phyloP scores from a whole-genome alignment of 352 stramenopile genomes.

The Phytopythium chamaehyphon region DNA sequence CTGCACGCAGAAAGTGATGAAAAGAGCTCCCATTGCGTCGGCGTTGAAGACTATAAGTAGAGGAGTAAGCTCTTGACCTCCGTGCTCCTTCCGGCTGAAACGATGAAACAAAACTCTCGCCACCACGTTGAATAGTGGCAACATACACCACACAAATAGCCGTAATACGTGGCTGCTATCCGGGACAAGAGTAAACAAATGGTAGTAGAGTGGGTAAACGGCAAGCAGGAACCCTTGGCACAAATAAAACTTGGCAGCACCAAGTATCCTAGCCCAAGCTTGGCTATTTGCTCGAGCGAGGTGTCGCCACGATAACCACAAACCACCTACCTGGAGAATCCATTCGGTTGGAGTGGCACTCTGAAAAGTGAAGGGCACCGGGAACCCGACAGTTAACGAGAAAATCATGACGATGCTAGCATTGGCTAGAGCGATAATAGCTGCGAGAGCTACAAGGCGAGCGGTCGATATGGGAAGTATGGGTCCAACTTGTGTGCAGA shows the following conservation, averaged over 20 bases:
- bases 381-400: too few species aligned
- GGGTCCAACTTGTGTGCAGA: too few species aligned
- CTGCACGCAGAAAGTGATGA: slow-evolving; percentile 27
- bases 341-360: too few species aligned
- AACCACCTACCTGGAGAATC: too few species aligned
- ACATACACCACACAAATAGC: slow-evolving; percentile 7
- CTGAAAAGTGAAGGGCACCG: too few species aligned
- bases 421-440: too few species aligned
- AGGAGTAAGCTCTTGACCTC: slow-evolving; percentile 10
- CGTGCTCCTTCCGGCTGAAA: slow-evolving; percentile 9
- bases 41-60: slow-evolving; percentile 26
- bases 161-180: slow-evolving; percentile 4
- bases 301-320: too few species aligned
- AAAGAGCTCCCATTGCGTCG: slow-evolving; percentile 24
- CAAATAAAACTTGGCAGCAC: slow-evolving; percentile 3
- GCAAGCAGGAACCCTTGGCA: slow-evolving; percentile 13
- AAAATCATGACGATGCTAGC: too few species aligned
- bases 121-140: slow-evolving; percentile 11
- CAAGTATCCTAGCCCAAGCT: too few species aligned
- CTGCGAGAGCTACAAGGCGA: too few species aligned
- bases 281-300: too few species aligned
- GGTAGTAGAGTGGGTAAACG: slow-evolving; percentile 18
- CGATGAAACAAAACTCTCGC: slow-evolving; percentile 13
- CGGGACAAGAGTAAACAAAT: slow-evolving; percentile 11
- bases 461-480: too few species aligned